Base-by-base conservation (phyloP, 148 eudicot species). In the Vaccinium vitisidaea region DNA sequence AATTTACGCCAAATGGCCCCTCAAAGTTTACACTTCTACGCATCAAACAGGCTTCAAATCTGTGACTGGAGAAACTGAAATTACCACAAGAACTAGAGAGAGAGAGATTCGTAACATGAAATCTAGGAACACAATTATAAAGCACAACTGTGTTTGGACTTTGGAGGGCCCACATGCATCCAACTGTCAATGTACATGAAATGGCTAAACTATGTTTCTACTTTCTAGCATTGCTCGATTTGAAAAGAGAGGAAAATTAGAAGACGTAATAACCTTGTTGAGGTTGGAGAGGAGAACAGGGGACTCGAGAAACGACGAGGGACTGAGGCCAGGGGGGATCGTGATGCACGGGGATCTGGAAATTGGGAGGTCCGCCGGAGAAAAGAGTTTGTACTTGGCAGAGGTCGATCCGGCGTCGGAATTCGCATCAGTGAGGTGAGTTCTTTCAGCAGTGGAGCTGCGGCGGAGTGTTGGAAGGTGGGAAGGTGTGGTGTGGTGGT, bases 311-410 rank as follows among this genome's bases (percentile, higher is more conserved):
- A 97, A 97, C 49, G 99, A 95, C 4, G 96, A 88, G 27, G 99
- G 98, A 80, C 98, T 97, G 86, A 94, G 96, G 8, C 94, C 95
- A 16, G 98, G 96, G 9, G 98, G 98, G 16, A 94, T 89, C 0
- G 94, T 90, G n/a, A 95, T 80, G 46, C 93, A 90, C 9, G 98
- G 81, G 0, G 98, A 93, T 83, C 98, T 85, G 2, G 93, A 89
- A 90, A 97, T 97, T 89, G 98, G 98, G 4, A 97, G 95, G 77
- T 93, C 93, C 27, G 98, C 98, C 80, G 99, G 99, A 3, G 99
- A 93, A 93, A 97, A 94, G 19, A 97, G 90, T 83, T 91, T 93
- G 88, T 97, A 97, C 90, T 84, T 89, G 0, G 97, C 91, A 6
- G 85, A 85, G 79, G 48, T 76, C 61, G 86, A 79, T 53, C 86